Conservation (phyloP, 1,284 basidiomycete genomes). For the Waitea zeae region DNA sequence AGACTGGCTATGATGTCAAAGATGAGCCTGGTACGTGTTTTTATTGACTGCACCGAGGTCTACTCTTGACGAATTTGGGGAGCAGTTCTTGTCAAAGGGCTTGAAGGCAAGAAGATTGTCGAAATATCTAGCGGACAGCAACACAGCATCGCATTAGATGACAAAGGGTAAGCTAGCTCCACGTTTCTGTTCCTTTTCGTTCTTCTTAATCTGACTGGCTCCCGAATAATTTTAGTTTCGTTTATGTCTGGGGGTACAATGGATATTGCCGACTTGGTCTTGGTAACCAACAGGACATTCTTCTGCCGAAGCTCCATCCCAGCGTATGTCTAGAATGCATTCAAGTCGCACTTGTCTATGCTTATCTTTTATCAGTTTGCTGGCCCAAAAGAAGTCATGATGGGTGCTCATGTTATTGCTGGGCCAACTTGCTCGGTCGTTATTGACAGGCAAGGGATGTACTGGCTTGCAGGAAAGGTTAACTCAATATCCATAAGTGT, state of each 20-base stretch:
- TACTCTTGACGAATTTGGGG: slow-evolving; percentile 5
- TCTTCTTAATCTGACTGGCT: slow-evolving; percentile 2
- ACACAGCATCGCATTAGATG: slow-evolving; percentile 70
- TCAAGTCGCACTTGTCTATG: slow-evolving; percentile 6
- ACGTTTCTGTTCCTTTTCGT: neutral
- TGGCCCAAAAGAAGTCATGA: slow-evolving; percentile 45
- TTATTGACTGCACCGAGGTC: slow-evolving; percentile 2
- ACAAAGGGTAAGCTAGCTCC: slow-evolving; percentile 39
- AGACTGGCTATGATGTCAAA: slow-evolving; percentile 70
- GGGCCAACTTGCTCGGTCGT: slow-evolving; percentile 77
- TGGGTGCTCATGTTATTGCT: slow-evolving; percentile 52
- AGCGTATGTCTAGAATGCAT: slow-evolving; percentile 1
- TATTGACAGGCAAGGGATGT: slow-evolving; percentile 70
- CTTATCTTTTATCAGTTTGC: slow-evolving; percentile 34
- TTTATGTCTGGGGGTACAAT: slow-evolving; percentile 81
- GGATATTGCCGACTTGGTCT: slow-evolving; percentile 69
- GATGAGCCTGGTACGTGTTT: slow-evolving; percentile 45
- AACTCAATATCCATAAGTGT: slow-evolving; percentile 8
- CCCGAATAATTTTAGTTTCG: slow-evolving; percentile 28
- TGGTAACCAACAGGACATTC: slow-evolving; percentile 70
- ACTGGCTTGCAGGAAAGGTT: slow-evolving; percentile 73
- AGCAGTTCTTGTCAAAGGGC: slow-evolving; percentile 52
- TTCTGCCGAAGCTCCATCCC: slow-evolving; percentile 63
- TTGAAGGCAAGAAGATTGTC: slow-evolving; percentile 61
- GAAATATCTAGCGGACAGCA: slow-evolving; percentile 78